These are phyloP conservation scores for Stephania yunnanensis DNA, from an alignment of 164 flowering plant genomes.

Conservation along the genomic window DNA sequence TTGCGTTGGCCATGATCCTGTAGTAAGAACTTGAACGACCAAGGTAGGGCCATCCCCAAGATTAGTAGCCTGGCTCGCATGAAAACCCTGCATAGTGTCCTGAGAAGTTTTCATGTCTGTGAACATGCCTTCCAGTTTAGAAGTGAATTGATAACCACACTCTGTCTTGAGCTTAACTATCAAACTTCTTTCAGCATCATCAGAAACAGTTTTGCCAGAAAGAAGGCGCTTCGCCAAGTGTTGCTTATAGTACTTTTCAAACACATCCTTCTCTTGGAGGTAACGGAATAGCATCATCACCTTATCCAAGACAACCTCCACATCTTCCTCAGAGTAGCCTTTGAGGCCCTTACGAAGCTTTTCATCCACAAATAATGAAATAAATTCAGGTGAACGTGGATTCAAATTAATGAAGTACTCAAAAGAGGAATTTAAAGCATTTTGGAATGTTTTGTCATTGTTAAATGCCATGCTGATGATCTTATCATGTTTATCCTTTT, in stretches of 20 bases:
- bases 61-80: conserved; percentile 46
- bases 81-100: conserved; percentile 59
- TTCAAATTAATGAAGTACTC: conserved; percentile 87
- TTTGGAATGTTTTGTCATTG: no score
- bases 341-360: conserved; percentile 61
- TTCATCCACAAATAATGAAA: conserved; percentile 65
- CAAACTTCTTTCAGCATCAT: conserved; percentile 66
- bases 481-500: conserved; percentile 76
- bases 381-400: conserved; percentile 66
- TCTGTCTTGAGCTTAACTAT: conserved; percentile 71
- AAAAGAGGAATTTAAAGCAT: conserved; percentile 79
- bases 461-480: no score
- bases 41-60: conserved; percentile 60
- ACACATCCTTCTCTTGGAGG: conserved; percentile 65
- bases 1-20: conserved; percentile 70
- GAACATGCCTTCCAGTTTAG: conserved; percentile 70
- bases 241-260: conserved; percentile 58
- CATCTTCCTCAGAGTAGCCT: conserved; percentile 57
- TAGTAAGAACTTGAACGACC: conserved; percentile 57
- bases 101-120: conserved; percentile 91
- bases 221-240: conserved; percentile 57
- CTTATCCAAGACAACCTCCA: conserved; percentile 55
- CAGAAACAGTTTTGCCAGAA: conserved; percentile 50
- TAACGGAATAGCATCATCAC: conserved; percentile 68
- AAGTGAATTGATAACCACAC: conserved; percentile 67